Conservation (phyloP, 371 early-diverging fungal species). For the Apophysomyces trapeziformis region DNA sequence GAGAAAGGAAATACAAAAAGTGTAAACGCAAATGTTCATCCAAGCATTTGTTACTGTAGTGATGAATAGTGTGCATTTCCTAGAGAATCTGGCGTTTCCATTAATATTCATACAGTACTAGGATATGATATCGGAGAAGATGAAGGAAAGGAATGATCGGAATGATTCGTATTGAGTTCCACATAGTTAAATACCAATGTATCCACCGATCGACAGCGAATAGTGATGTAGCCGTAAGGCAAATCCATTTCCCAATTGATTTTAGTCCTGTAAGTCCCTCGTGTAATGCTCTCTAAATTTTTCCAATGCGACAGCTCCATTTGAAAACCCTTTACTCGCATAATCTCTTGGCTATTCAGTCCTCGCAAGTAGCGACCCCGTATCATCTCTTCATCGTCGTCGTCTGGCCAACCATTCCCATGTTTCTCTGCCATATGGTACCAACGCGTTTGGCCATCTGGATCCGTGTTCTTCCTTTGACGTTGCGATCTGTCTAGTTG, state of each 20-base stretch:
- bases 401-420: background rate
- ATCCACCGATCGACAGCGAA: conserved; percentile 6
- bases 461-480: too few relatives aligned
- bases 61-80: too few relatives aligned
- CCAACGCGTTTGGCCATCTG: background rate
- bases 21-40: too few relatives aligned
- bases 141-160: too few relatives aligned
- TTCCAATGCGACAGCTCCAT: background rate
- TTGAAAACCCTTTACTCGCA: background rate
- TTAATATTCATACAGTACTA: too few relatives aligned
- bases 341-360: background rate
- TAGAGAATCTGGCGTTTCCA: too few relatives aligned
- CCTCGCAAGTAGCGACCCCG: background rate
- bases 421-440: background rate
- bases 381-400: background rate
- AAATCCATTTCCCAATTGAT: background rate
- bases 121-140: too few relatives aligned
- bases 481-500: background rate
- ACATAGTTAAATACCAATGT: background rate
- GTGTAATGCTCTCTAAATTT: background rate
- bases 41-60: too few relatives aligned
- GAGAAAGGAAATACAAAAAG: too few relatives aligned
- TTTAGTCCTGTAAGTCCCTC: background rate
- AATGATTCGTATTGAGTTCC: background rate
- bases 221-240: background rate